Evolutionary conservation across 2,329 filamentous ascomycete species (phyloP), one percentile per base, ranked within the genome.

Genomic region (Alternaria rosae): DNA sequence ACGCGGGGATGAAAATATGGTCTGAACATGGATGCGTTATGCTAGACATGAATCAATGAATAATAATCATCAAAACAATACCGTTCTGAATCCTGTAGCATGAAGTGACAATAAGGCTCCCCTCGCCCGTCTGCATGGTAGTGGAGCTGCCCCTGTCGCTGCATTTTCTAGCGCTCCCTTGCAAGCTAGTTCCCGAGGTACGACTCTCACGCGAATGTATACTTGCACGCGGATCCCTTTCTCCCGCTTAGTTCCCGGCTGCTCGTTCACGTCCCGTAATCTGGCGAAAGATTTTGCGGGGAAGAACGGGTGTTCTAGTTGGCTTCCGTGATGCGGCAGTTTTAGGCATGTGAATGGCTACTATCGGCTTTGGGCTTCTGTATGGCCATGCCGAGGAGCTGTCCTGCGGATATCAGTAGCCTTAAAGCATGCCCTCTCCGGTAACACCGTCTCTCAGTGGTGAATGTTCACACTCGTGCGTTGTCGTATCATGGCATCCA

Each of bases 21-120:
- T 54, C 66, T 28, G 54, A 61, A 50, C 44, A 65, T 55, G 59
- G 61, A 65, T 61, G 60, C 58, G 62, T 66, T 67, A 72, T 64
- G 71, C 60, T 69, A 75, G 67, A 74, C 62, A 74, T 68, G 72
- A 74, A 69, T 64, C 26, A 72, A 69, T 67, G 59, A 69, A 71
- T 55, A 69, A 69, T 67, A 58, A 58, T 54, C 59, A 64, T 60
- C 65, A 69, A 57, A 66, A 65, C 50, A 63, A 67, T 50, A 21
- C 50, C n/a, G 12, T 28, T 30, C 13, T 35, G 26, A 10, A 32
- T 30, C 45, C 30, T 10, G 12, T 35, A 51, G 41, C 13, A 35
- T 47, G 54, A 23, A n/a, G 58, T 62, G 59, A 58, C 61, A 44
- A 61, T 44, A 51, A 58, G 59, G 56, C 54, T 69, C 59, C 62